Evolutionary conservation across 164 flowering plant species (phyloP).

Genomic region (Tetracentron sinense): DNA sequence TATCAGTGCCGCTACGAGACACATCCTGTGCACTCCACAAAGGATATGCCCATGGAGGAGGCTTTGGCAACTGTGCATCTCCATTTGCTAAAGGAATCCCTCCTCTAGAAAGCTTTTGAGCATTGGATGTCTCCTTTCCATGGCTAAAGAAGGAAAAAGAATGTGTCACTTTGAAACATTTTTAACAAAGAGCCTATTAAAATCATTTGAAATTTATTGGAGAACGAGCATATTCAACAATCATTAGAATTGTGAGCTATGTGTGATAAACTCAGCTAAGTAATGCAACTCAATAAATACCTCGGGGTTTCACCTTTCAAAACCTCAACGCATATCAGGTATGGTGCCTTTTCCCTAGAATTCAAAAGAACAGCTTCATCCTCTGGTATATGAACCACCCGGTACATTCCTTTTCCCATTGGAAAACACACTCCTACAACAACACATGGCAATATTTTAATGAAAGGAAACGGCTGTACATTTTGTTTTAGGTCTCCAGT

Average conservation of each 20-base stretch:
- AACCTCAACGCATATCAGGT: constrained; percentile 88
- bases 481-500: neutral
- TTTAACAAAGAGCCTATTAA: neutral
- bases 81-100: constrained; percentile 99
- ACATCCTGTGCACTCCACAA: constrained; percentile 69
- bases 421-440: constrained; percentile 86
- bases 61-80: constrained; percentile 85
- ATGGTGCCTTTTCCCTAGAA: constrained; percentile 99
- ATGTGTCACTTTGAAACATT: neutral
- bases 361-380: constrained; percentile 96
- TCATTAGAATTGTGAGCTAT: neutral
- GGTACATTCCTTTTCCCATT: constrained; percentile 91
- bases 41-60: constrained; percentile 99
- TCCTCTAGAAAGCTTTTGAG: constrained; percentile 78
- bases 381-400: constrained; percentile 91
- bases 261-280: neutral
- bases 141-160: constrained; percentile 33
- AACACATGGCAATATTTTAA: constrained; percentile 6
- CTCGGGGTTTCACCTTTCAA: constrained; percentile 79
- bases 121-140: constrained; percentile 49
- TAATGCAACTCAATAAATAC: constrained; percentile 29
- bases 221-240: neutral
- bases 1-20: constrained; percentile 62
- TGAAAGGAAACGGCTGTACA: neutral
- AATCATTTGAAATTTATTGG: neutral